A percentile compares a stretch with the other conserved stretches of the same genome.
These are phyloP conservation scores for Geranium incanum DNA, from an alignment of 441 rosid genomes.

Conservation along the genomic window DNA sequence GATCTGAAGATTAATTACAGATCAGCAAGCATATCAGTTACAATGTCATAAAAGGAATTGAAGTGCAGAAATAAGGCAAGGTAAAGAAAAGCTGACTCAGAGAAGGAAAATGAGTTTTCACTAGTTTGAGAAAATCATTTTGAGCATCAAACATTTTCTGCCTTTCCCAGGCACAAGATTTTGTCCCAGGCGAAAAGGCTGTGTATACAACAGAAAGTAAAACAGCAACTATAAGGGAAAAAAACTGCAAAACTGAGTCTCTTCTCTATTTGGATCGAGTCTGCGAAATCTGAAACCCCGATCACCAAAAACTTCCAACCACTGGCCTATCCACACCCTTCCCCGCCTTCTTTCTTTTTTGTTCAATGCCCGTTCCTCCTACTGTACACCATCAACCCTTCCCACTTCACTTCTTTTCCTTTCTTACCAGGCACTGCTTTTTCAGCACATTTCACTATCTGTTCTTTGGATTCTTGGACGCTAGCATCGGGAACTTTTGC, in stretches of 20 bases:
- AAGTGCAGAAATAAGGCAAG: neutral
- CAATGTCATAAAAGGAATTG: neutral
- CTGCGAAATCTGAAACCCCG: no score
- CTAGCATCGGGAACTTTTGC: slow-evolving; percentile 8
- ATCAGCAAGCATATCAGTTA: neutral
- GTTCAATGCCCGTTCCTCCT: slow-evolving; percentile 23
- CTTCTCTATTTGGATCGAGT: no score
- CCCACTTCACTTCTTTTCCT: slow-evolving; percentile 17
- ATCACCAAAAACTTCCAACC: no score
- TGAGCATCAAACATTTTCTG: slow-evolving; percentile 3
- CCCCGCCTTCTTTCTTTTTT: neutral
- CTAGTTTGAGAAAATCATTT: neutral
- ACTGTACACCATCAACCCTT: slow-evolving; percentile 27
- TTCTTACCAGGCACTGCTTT: slow-evolving; percentile 15
- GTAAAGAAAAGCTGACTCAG: neutral
- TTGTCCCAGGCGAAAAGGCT: neutral
- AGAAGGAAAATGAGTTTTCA: neutral
- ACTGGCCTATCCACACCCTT: no score
- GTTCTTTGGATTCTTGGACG: slow-evolving; percentile 13
- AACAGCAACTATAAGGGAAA: no score
- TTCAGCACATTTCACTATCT: slow-evolving; percentile 2
- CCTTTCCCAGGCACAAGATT: neutral
- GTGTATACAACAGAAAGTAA: no score
- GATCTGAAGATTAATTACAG: neutral
- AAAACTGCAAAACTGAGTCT: no score